Evolutionary conservation across 164 flowering plant species (phyloP), one percentile per base, ranked within the genome.

Genomic region (Aristolochia contorta): DNA sequence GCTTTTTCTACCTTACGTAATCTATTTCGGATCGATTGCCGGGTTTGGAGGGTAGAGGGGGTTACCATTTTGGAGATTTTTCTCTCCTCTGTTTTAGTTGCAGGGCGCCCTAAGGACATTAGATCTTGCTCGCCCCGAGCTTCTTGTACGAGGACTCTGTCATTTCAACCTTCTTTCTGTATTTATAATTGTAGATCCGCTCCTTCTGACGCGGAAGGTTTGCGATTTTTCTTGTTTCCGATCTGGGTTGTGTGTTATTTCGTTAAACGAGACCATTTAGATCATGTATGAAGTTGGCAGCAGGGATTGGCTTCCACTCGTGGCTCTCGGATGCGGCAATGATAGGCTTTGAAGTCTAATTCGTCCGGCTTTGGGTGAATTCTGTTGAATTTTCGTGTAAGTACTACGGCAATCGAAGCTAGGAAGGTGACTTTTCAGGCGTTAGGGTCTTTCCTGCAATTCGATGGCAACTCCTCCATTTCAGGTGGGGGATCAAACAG

Each of bases 401-500:
- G 53, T 21, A 45, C 54, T 19, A 62, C 13, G 6, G 20, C 25
- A 20, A 10, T 54, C 30, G 23, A 49, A 43, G 53, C 22, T 22
- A 51, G 54, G 55, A 41, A 23, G 30, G 65, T 48, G 37, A 20
- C n/a, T 16, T 6, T 16, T 56, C 1, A 37, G 56, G 61, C 52
- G 21, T 54, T 69, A 57, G 65, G 64, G 52, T 47, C 48, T 32
- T 58, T 13, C 15, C 24, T 16, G 46, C 13, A 3, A 45, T 62
- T 54, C 62, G 65, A 78, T 78, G 82, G 79, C 78, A 20, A 61
- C 74, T 67, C 74, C 79, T 69, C 67, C 76, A 58, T 76, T 72
- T 43, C 64, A 63, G 69, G 37, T 75, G 78, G 81, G 79, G 79
- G 85, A 81, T 70, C 79, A 75, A 67, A 69, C 82, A 55, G 86